Evolutionary conservation across 257 asterid genomes (phyloP).

Genomic region (Nicotiana noctiflora): DNA sequence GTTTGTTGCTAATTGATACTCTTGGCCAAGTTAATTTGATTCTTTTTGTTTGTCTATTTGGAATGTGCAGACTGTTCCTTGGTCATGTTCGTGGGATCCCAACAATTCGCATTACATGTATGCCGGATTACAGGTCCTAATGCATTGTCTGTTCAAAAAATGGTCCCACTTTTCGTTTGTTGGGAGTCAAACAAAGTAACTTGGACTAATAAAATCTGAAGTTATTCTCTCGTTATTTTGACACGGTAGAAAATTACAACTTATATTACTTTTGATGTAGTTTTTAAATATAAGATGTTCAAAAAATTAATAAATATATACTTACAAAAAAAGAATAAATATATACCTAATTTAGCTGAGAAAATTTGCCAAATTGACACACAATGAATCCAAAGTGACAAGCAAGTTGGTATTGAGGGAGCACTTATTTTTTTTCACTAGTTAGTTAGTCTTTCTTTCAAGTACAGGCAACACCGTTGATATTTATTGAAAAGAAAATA

Average conservation of each 20-base stretch:
- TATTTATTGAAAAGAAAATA: neutral
- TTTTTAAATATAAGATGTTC: neutral
- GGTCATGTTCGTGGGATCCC: conserved; percentile 98
- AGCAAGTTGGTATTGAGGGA: neutral
- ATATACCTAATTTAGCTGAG: neutral
- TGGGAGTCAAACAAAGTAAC: neutral
- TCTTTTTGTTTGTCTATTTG: neutral
- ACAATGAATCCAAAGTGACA: neutral
- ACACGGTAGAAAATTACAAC: neutral
- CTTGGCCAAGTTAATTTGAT: neutral
- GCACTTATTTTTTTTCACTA: neutral
- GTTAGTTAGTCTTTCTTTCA: conserved; percentile 1
- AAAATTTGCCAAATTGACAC: neutral
- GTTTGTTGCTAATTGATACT: neutral
- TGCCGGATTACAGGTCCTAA: conserved; percentile 86
- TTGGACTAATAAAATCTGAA: neutral
- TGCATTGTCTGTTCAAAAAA: neutral
- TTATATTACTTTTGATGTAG: neutral
- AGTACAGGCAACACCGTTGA: neutral
- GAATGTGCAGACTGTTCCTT: conserved; percentile 68
- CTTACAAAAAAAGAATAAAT: neutral
- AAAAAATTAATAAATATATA: neutral
- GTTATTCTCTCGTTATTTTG: neutral
- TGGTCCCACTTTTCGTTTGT: neutral
- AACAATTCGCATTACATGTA: conserved; percentile 52